Conservation (phyloP, 805 yeast genomes). For the Yamadazyma olivae region DNA sequence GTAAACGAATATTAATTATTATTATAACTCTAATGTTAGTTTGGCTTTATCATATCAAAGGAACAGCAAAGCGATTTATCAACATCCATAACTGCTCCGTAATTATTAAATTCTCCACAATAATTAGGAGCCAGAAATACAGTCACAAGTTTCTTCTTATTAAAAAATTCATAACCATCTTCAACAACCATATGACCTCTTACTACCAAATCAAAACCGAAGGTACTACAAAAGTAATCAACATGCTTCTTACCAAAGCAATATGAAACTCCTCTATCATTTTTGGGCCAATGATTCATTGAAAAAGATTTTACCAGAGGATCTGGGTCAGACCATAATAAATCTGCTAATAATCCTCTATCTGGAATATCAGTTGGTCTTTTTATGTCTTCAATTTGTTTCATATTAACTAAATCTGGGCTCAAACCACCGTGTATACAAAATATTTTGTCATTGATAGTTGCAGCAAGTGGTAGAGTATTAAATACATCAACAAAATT, state of each 20-base stretch:
- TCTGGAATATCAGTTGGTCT: slow-evolving; percentile 87
- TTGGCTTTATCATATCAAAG: slow-evolving; percentile 66
- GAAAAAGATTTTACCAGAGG: slow-evolving; percentile 30
- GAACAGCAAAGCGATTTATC: slow-evolving; percentile 66
- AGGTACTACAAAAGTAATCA: slow-evolving; percentile 61
- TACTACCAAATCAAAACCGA: slow-evolving; percentile 73
- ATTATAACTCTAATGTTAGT: slow-evolving; percentile 1
- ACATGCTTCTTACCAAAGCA: slow-evolving; percentile 74
- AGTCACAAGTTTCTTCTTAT: slow-evolving; percentile 70
- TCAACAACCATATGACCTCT: slow-evolving; percentile 90
- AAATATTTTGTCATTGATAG: slow-evolving; percentile 54
- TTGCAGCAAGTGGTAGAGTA: slow-evolving; percentile 60
- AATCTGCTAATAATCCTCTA: slow-evolving; percentile 71
- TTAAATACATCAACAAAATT: slow-evolving; percentile 53
- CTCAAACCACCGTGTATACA: slow-evolving; percentile 74
- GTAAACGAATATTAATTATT: too few species aligned
- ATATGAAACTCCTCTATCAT: slow-evolving; percentile 81
- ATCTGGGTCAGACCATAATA: slow-evolving; percentile 82
- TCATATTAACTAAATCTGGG: slow-evolving; percentile 62
- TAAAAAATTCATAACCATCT: slow-evolving; percentile 83
- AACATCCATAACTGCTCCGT: slow-evolving; percentile 79
- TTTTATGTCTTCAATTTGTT: slow-evolving; percentile 66
- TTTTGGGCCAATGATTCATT: slow-evolving; percentile 64
- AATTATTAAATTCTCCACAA: slow-evolving; percentile 77
- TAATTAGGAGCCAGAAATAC: slow-evolving; percentile 82